These are phyloP conservation scores for Tinospora cordifolia DNA, from an alignment of 164 flowering plant genomes.

Conservation along the genomic window DNA sequence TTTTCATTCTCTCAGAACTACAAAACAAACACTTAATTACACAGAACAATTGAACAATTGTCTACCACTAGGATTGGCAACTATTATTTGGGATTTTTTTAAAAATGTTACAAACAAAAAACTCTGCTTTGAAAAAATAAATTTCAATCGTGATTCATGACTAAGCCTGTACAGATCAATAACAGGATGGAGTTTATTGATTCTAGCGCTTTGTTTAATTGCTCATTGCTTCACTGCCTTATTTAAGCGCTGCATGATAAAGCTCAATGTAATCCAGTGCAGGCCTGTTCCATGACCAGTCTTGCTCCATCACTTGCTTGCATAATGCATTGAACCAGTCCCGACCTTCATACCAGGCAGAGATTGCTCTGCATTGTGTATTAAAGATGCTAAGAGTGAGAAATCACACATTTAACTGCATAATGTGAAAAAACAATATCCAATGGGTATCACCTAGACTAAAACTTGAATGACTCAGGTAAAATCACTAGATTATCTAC, in stretches of 20 bases:
- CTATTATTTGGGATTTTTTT: conserved; percentile 1
- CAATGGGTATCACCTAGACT: too few relatives aligned
- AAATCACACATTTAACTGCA: background rate
- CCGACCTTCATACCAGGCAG: conserved; percentile 71
- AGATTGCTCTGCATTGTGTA: conserved; percentile 54
- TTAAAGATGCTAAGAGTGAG: background rate
- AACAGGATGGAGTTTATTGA: background rate
- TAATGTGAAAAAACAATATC: background rate
- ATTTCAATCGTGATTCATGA: background rate
- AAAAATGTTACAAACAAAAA: conserved; percentile 1
- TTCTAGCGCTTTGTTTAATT: background rate
- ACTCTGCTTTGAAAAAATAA: background rate
- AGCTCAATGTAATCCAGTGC: conserved; percentile 94
- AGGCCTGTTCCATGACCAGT: conserved; percentile 99
- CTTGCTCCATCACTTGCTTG: conserved; percentile 94
- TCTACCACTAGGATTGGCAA: too few relatives aligned
- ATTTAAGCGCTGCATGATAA: conserved; percentile 74
- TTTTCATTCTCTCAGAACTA: conserved; percentile 1
- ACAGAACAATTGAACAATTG: background rate
- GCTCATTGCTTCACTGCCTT: conserved; percentile 9
- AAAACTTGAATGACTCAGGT: too few relatives aligned
- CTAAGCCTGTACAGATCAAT: conserved; percentile 5
- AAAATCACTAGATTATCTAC: too few relatives aligned
- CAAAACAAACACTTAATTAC: background rate
- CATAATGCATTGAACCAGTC: conserved; percentile 75